Evolutionary conservation across 805 yeast genomes (phyloP), one percentile per base, ranked within the genome.

Genomic region (Kurtzmaniella fragi): DNA sequence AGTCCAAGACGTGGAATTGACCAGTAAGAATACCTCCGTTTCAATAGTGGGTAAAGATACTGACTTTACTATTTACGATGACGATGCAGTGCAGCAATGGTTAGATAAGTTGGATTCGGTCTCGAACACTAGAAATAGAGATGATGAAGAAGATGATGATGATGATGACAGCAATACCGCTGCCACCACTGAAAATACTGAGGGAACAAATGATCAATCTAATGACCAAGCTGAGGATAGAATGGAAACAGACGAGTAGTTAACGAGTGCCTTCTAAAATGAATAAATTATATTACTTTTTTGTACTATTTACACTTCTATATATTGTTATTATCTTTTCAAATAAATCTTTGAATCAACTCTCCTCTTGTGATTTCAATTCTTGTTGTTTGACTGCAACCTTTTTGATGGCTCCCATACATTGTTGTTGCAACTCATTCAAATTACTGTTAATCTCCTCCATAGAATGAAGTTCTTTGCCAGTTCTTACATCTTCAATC

Each of bases 1-100:
- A 52, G 80, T 93, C 12, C 96, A 90, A 64, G 99, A 93, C 61
- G 90, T 88, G 59, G 95, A 93, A 59, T 76, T 93, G 59, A 87
- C 82, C 30, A 67, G 73, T 38, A 78, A 81, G 45, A 93, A 93
- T 65, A 85, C 97, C 4, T 83, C 95, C 1, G 85, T 93, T 47
- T 95, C 96, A 34, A 78, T 89, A 37, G 98, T 91, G n/a, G 96
- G 97, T 27, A 71, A 77, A 47, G 95, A 79, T 49, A 71, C 73
- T 31, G 76, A 79, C 16, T 89, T 91, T 64, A 78, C 80, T 17
- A 66, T 84, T 40, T 82, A 84, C 50, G 98, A 93, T 47, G 95
- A 89, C 52, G 97, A 87, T 35, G 80, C 74, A 17, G 96, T 90
- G 29, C 82, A 78, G 48, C 86, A 77, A 45, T 87, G 95, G 95